Conservation (phyloP, 1,284 basidiomycete genomes). For the Papiliotrema terrestris region DNA sequence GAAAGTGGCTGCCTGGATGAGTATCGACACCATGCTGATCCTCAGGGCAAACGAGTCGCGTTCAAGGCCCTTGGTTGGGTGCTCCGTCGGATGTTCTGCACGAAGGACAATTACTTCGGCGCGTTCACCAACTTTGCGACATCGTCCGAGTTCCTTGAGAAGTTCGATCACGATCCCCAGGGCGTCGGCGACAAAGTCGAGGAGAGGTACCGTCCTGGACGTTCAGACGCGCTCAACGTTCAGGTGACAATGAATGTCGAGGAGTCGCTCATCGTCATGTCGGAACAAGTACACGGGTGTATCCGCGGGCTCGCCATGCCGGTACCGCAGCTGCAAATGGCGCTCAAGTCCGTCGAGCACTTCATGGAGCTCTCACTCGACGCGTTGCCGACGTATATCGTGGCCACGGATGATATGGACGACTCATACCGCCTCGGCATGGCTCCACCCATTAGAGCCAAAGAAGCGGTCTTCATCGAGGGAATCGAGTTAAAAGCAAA, state of each 20-base stretch:
- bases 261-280: conserved; percentile 61
- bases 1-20: conserved; percentile 51
- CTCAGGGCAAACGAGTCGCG: conserved; percentile 53
- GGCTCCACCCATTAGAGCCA: conserved; percentile 16
- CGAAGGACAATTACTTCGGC: conserved; percentile 89
- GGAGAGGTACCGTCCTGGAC: conserved; percentile 67
- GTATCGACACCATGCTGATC: conserved; percentile 7
- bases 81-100: conserved; percentile 75
- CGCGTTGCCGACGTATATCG: conserved; percentile 58
- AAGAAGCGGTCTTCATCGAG: conserved; percentile 59
- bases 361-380: conserved; percentile 86
- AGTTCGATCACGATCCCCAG: conserved; percentile 57
- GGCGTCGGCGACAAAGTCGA: conserved; percentile 71
- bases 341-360: conserved; percentile 73
- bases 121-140: conserved; percentile 87
- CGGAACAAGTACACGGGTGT: conserved; percentile 72
- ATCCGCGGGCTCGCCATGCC: conserved; percentile 57
- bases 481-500: conserved; percentile 75
- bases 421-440: conserved; percentile 44
- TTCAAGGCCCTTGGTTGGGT: conserved; percentile 81
- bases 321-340: conserved; percentile 67
- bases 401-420: conserved; percentile 54
- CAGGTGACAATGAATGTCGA: conserved; percentile 60
- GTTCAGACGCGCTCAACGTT: conserved; percentile 79
- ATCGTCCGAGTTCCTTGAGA: conserved; percentile 73